A percentile compares a stretch with the other conserved stretches of the same genome.
phyloP scores from a whole-genome alignment of 192 early-diverging fungal genomes.

The Umbelopsis sp. region DNA sequence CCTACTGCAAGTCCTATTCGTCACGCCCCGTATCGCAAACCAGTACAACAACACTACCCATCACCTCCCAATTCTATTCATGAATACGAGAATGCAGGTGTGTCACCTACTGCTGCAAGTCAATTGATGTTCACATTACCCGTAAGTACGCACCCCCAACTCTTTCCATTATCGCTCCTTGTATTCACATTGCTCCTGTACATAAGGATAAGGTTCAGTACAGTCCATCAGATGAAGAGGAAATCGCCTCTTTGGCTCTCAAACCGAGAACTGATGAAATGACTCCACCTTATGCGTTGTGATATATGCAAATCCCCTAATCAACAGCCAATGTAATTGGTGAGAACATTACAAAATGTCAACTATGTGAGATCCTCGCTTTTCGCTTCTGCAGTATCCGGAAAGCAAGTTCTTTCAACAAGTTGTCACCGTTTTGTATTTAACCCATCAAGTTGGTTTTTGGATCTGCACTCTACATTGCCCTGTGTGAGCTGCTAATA shows the following conservation, averaged over 20 bases:
- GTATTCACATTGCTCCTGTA: background rate
- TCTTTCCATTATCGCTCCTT: background rate
- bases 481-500: no score
- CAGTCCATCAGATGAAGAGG: conserved; percentile 16
- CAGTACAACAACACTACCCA: conserved; percentile 9
- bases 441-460: no score
- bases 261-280: background rate
- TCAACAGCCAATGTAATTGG: no score
- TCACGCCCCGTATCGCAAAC: background rate
- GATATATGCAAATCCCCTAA: background rate
- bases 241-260: background rate
- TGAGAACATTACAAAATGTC: no score
- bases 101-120: conserved; percentile 6
- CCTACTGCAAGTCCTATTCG: conserved; percentile 8
- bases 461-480: no score
- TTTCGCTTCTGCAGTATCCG: no score
- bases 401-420: no score
- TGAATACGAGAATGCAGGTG: background rate
- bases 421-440: no score
- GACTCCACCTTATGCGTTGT: conserved; percentile 19
- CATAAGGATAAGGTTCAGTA: conserved; percentile 4
- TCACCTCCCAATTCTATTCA: conserved; percentile 16
- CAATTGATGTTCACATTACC: conserved; percentile 12
- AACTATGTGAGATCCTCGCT: no score
- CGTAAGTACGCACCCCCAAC: background rate